Evolutionary conservation across 108 stramenopile species (phyloP).

Genomic region (Stephanodiscus minutulus): DNA sequence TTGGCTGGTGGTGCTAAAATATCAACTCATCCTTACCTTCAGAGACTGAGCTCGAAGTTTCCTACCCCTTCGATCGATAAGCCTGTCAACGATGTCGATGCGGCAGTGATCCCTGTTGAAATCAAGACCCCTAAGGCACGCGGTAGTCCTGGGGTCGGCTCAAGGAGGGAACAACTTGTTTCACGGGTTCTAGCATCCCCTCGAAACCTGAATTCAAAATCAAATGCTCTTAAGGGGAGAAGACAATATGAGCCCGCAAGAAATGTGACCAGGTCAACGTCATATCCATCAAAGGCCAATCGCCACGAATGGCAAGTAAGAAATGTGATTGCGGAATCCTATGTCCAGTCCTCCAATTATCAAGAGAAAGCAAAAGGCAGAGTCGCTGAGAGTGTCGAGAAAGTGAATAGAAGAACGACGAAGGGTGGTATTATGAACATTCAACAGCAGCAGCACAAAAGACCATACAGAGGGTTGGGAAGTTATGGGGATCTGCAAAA

Average conservation of each 20-base stretch:
- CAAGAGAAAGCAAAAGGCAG: conserved; percentile 6
- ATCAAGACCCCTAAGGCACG: conserved; percentile 14
- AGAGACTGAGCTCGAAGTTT: conserved; percentile 10
- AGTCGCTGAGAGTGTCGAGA: conserved; percentile 30
- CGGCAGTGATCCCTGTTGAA: background rate
- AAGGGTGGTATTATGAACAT: background rate
- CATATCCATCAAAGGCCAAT: conserved; percentile 1
- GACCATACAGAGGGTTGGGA: background rate
- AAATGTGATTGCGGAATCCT: background rate
- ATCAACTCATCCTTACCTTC: conserved; percentile 30
- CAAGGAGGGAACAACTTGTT: conserved; percentile 28
- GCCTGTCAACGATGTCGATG: background rate
- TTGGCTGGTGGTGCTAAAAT: conserved; percentile 7
- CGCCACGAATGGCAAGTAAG: conserved; percentile 1
- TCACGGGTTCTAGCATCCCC: conserved; percentile 13
- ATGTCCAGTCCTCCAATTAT: background rate
- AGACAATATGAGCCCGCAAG: conserved; percentile 3
- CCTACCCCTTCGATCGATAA: background rate
- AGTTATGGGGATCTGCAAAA: background rate
- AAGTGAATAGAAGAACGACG: conserved; percentile 16
- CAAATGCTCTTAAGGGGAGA: background rate
- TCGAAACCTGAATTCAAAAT: conserved; percentile 1
- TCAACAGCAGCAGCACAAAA: background rate
- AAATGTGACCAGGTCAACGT: conserved; percentile 1
- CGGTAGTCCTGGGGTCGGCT: conserved; percentile 2